Base-by-base conservation (phyloP, 2,329 filamentous ascomycete genomes). In the Curvularia spicifera region DNA sequence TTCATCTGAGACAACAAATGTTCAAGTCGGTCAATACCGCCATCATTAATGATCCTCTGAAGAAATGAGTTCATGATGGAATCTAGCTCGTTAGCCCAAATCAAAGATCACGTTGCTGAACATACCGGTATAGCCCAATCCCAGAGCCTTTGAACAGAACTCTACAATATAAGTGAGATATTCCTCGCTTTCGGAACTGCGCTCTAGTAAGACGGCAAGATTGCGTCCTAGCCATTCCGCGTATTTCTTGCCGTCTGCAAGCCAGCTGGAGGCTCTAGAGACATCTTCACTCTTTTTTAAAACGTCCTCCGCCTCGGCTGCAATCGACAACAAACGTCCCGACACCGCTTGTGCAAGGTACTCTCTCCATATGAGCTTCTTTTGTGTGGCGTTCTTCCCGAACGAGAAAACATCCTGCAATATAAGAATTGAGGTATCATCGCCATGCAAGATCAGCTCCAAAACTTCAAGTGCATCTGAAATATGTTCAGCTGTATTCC, bases 221-320 rank as follows among this genome's bases (percentile, higher is more conserved):
- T 88, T 91, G 13, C 76, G 77, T 2, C 87, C 89, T 39, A 97
- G 76, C 93, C 93, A 97, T 29, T 77, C 77, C 12, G 85, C 84
- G 77, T 91, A 96, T 18, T 82, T 74, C 26, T 80, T 80, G 3
- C 89, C 89, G 62, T 88, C 83, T 0, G 85, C 82, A 33, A 91
- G 69, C 91, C 91, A 96, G 1, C 74, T 69, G 5, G 58, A 51
- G 12, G 64, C 63, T 20, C 68, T 71, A 18, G 55, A 65, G 0
- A 13, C 12, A 0, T 47, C 44, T 13, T 53, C 44, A 3, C 67
- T 65, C 20, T 78, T 70, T 52, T 80, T 81, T 8, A 84, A 70
- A 2, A 82, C 65, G 26, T 82, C 78, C 51, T 85, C 81, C 5
- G 87, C 88, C 74, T 89, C 85, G 24, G 87, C 87, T 61, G 81